phyloP scores from a whole-genome alignment of 768 basidiomycete genomes.

The Boletus eberwhitei region DNA sequence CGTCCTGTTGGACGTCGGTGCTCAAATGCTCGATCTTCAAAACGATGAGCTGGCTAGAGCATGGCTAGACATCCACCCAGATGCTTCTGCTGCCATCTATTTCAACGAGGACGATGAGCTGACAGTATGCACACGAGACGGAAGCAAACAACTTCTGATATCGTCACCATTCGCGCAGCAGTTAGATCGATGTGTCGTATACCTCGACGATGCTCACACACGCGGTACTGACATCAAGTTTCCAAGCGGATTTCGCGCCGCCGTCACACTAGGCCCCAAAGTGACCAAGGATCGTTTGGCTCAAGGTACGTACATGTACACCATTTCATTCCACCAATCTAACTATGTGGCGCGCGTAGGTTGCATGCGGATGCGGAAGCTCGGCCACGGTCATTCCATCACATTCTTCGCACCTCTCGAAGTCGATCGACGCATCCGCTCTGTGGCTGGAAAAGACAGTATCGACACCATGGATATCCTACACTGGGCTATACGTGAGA shows the following conservation, averaged over 20 bases:
- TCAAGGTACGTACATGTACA: conserved; percentile 32
- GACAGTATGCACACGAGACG: not conserved
- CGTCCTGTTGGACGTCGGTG: conserved; percentile 52
- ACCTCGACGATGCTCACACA: conserved; percentile 51
- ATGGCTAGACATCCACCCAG: conserved; percentile 13
- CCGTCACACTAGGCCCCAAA: conserved; percentile 39
- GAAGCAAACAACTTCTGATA: not conserved
- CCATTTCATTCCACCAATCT: not conserved
- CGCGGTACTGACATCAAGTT: conserved; percentile 51
- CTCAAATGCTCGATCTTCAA: conserved; percentile 49
- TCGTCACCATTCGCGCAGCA: conserved; percentile 16
- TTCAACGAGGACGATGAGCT: conserved; percentile 26
- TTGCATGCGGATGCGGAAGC: conserved; percentile 54
- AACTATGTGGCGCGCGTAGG: conserved; percentile 30
- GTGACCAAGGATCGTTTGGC: conserved; percentile 50
- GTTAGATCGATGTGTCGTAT: conserved; percentile 43
- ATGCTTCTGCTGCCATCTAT: conserved; percentile 42
- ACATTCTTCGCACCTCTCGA: conserved; percentile 50
- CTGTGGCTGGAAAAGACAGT: conserved; percentile 11
- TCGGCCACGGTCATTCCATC: conserved; percentile 46
- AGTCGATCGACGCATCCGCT: conserved; percentile 38
- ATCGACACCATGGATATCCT: conserved; percentile 35
- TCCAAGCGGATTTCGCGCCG: conserved; percentile 31
- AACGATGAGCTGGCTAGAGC: conserved; percentile 37
- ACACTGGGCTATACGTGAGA: conserved; percentile 44